Percentiles rank a stretch among this genome's conserved stretches.
Conservation (phyloP, 192 early-diverging fungal species). For the Diversispora epigaea region DNA sequence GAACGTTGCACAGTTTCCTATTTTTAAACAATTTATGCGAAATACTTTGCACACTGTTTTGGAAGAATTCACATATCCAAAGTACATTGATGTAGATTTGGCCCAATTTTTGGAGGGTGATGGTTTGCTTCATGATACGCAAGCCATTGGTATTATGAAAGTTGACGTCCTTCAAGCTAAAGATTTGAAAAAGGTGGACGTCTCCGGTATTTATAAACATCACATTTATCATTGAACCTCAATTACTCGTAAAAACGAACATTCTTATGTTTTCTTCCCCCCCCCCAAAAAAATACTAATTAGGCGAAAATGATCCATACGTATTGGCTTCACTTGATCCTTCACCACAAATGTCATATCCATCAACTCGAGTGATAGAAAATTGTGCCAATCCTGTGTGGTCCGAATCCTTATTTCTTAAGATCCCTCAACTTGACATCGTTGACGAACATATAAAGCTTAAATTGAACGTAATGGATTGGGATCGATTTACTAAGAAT, state of each 20-base stretch:
- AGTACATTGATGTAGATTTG: background rate
- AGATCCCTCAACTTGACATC: slow-evolving; percentile 26
- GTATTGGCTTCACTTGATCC: slow-evolving; percentile 16
- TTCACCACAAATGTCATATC: background rate
- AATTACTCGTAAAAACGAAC: background rate
- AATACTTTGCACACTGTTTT: background rate
- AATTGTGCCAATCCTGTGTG: slow-evolving; percentile 17
- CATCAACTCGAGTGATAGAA: slow-evolving; percentile 15
- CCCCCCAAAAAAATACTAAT: background rate
- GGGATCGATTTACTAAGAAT: slow-evolving; percentile 25
- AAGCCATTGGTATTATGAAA: slow-evolving; percentile 24
- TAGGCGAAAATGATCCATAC: slow-evolving; percentile 32
- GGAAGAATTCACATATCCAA: slow-evolving; percentile 22
- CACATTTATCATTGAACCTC: background rate
- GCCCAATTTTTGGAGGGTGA: slow-evolving; percentile 5
- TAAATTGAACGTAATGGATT: slow-evolving; percentile 19
- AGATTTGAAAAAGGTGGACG: slow-evolving; percentile 22
- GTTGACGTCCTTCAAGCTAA: slow-evolving; percentile 16
- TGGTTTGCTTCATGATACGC: slow-evolving; percentile 18
- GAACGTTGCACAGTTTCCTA: slow-evolving; percentile 26
- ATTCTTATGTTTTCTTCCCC: background rate
- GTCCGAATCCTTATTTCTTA: slow-evolving; percentile 15
- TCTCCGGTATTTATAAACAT: slow-evolving; percentile 8
- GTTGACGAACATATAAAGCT: slow-evolving; percentile 27
- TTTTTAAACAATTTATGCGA: slow-evolving; percentile 7